Percentiles rank a stretch among this genome's conserved stretches.
Conservation (phyloP, 2,329 filamentous ascomycete genomes). For the Tolypocladium tropicale region DNA sequence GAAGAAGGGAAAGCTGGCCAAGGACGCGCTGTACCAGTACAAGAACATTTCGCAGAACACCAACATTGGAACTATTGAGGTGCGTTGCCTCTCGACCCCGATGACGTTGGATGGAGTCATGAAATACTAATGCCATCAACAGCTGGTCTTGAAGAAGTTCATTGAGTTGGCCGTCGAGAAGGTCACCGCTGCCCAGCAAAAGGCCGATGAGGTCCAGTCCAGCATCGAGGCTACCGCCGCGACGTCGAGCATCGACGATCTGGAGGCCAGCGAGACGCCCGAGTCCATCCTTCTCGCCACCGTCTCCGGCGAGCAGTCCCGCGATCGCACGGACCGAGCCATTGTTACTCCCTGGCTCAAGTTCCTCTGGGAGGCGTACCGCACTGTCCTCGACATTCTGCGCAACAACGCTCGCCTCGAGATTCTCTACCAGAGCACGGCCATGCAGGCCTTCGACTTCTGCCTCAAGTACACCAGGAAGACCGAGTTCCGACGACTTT, state of each 20-base stretch:
- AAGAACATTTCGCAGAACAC: constrained; percentile 99
- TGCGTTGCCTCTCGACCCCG: constrained; percentile 24
- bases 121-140: constrained; percentile 9
- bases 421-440: constrained; percentile 96
- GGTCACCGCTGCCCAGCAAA: constrained; percentile 89
- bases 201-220: constrained; percentile 91
- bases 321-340: constrained; percentile 92
- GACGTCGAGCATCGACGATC: constrained; percentile 74
- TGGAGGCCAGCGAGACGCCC: constrained; percentile 94
- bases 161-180: constrained; percentile 95
- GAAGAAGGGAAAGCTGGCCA: constrained; percentile 95
- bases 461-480: constrained; percentile 97
- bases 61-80: constrained; percentile 95
- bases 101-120: neutral
- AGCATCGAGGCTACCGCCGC: constrained; percentile 60
- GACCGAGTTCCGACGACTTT: constrained; percentile 97
- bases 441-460: constrained; percentile 97
- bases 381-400: constrained; percentile 94
- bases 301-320: constrained; percentile 94
- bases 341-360: constrained; percentile 99
- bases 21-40: constrained; percentile 98
- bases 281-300: constrained; percentile 97
- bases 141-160: constrained; percentile 93
- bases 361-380: constrained; percentile 98
- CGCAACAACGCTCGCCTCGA: constrained; percentile 98